Conservation (phyloP, 1,139 yeast genomes). For the Taphrina confusa region DNA sequence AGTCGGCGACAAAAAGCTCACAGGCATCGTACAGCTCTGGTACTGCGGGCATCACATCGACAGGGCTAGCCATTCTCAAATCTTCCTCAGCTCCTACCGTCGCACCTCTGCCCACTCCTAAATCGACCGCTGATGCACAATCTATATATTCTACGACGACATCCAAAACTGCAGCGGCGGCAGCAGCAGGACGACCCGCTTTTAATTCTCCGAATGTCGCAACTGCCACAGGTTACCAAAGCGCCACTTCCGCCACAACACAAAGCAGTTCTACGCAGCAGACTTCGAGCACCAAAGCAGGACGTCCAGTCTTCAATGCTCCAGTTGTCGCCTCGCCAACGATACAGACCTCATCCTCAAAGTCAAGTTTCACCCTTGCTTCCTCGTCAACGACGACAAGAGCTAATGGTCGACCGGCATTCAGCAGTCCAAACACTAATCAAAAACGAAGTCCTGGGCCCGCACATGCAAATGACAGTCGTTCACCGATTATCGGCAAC, state of each 20-base stretch:
- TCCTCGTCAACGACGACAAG: too few species aligned
- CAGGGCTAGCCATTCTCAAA: neutral
- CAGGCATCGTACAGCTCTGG: conserved; percentile 19
- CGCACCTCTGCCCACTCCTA: neutral
- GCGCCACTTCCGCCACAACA: neutral
- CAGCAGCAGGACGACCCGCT: neutral
- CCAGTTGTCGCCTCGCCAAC: too few species aligned
- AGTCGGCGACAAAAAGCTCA: conserved; percentile 4
- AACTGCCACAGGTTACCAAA: neutral
- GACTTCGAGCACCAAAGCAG: too few species aligned
- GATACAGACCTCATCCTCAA: too few species aligned
- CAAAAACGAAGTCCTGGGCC: neutral
- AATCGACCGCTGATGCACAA: neutral
- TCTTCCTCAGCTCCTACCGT: conserved; percentile 3
- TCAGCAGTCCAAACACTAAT: neutral
- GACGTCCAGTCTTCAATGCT: too few species aligned
- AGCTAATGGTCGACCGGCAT: neutral
- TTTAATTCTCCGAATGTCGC: neutral
- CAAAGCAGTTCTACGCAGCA: neutral
- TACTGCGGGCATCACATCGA: neutral
- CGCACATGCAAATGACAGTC: neutral
- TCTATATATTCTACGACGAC: neutral
- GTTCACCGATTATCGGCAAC: neutral
- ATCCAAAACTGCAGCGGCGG: neutral
- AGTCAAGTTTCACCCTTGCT: too few species aligned